Percentiles rank a stretch among this genome's conserved stretches.
phyloP scores from a whole-genome alignment of 2,329 filamentous ascomycete species.

The Curvularia hawaiiensis region DNA sequence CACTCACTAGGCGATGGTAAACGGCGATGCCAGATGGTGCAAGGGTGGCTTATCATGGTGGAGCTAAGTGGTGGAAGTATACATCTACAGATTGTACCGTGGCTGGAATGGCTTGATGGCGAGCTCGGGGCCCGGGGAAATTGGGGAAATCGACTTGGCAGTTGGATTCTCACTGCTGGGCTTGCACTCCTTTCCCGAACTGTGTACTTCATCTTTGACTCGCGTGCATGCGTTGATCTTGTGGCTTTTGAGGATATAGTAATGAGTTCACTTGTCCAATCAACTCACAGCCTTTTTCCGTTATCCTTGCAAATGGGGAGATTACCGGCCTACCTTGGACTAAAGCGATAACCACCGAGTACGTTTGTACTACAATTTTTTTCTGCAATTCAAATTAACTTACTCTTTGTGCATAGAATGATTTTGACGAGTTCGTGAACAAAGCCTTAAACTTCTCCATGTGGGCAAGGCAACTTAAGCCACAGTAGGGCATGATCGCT shows the following conservation, averaged over 20 bases:
- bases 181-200: neutral
- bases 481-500: too few species aligned
- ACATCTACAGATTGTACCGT: conserved; percentile 22
- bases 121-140: conserved; percentile 18
- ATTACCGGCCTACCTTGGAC: neutral
- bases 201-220: neutral
- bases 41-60: conserved; percentile 15
- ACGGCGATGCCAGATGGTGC: conserved; percentile 12
- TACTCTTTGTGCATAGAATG: too few species aligned
- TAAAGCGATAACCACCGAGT: neutral
- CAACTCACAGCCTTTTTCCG: neutral
- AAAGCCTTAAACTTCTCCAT: too few species aligned
- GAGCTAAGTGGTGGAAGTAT: conserved; percentile 31
- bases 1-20: conserved; percentile 14
- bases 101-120: conserved; percentile 19
- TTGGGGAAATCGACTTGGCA: conserved; percentile 7
- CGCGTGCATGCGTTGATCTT: neutral
- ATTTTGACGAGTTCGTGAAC: too few species aligned
- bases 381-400: neutral
- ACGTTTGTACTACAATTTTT: neutral
- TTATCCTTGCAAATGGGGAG: neutral
- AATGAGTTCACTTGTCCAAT: neutral
- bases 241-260: neutral
- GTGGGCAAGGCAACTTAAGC: too few species aligned
- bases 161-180: conserved; percentile 10